Evolutionary conservation across 2,329 filamentous ascomycete species (phyloP).

Genomic region (Hypoxylon sp.): DNA sequence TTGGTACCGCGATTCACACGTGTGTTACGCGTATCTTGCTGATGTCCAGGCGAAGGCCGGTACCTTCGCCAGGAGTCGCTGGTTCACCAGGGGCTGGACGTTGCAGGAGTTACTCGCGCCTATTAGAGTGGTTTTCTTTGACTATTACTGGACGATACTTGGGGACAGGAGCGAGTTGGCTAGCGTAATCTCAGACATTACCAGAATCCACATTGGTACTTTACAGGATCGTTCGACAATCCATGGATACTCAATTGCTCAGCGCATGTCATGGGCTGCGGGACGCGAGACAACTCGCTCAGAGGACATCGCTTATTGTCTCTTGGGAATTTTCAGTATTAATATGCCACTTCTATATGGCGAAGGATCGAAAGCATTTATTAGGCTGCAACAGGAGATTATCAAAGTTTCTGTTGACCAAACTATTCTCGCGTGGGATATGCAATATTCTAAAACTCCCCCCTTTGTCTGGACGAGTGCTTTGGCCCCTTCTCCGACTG

Average conservation of each 20-base stretch:
- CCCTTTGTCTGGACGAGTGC: slow-evolving; percentile 23
- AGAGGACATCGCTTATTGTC: slow-evolving; percentile 62
- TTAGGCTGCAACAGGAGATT: slow-evolving; percentile 56
- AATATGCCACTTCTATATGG: slow-evolving; percentile 63
- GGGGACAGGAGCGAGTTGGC: slow-evolving; percentile 34
- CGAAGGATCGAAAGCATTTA: slow-evolving; percentile 55
- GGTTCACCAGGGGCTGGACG: slow-evolving; percentile 52
- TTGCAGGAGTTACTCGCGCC: slow-evolving; percentile 47
- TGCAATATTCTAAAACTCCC: not conserved
- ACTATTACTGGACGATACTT: slow-evolving; percentile 35
- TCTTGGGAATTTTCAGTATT: slow-evolving; percentile 62
- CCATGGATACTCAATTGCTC: slow-evolving; percentile 51
- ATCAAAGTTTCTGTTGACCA: slow-evolving; percentile 52
- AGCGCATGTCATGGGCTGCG: slow-evolving; percentile 60
- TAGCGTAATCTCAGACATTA: slow-evolving; percentile 26
- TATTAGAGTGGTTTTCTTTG: slow-evolving; percentile 45
- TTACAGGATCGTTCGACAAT: slow-evolving; percentile 43
- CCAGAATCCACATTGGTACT: slow-evolving; percentile 43
- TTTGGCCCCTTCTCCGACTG: slow-evolving; percentile 35
- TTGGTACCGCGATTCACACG: slow-evolving; percentile 51
- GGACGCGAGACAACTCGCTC: slow-evolving; percentile 52
- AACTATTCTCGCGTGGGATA: slow-evolving; percentile 53
- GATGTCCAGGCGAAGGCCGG: slow-evolving; percentile 47
- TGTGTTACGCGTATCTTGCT: slow-evolving; percentile 56
- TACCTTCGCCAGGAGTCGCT: slow-evolving; percentile 42